Conservation (phyloP, 345 rosid genomes). For the Gossypium bickii region DNA sequence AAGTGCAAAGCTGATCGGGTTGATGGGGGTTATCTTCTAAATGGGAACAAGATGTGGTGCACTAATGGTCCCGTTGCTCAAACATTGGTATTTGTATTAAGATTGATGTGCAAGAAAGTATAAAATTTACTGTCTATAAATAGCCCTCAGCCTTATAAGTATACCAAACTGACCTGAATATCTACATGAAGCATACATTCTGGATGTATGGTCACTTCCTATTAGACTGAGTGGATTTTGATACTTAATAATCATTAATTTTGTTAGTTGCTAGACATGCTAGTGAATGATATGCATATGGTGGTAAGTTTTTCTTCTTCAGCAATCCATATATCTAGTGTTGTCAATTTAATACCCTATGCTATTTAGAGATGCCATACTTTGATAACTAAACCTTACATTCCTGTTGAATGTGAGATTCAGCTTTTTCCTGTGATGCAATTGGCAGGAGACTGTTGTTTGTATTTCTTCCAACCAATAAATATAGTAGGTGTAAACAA, state of each 20-base stretch:
- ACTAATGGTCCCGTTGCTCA: slow-evolving; percentile 94
- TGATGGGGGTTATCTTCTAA: slow-evolving; percentile 74
- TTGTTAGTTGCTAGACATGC: not conserved
- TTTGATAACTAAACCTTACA: not conserved
- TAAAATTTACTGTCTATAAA: not conserved
- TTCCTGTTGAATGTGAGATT: not conserved
- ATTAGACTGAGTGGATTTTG: not conserved
- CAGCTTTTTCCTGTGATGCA: not conserved
- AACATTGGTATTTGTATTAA: slow-evolving; percentile 57
- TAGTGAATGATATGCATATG: not conserved
- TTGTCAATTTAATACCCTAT: not conserved
- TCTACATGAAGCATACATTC: not conserved
- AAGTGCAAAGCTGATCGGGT: slow-evolving; percentile 90
- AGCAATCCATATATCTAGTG: not conserved
- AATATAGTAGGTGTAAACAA: not conserved
- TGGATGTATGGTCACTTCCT: not conserved
- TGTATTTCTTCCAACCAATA: not conserved
- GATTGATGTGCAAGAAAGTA: not conserved
- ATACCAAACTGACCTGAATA: not conserved
- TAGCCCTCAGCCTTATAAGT: not conserved
- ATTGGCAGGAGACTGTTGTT: not conserved
- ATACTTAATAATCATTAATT: not conserved
- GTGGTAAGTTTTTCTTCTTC: not conserved
- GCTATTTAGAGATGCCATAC: not conserved
- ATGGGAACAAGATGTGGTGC: slow-evolving; percentile 99